Percentiles rank a stretch among this genome's conserved stretches.
Conservation (phyloP, 2,329 filamentous ascomycete genomes). For the Arthroderma sp. region DNA sequence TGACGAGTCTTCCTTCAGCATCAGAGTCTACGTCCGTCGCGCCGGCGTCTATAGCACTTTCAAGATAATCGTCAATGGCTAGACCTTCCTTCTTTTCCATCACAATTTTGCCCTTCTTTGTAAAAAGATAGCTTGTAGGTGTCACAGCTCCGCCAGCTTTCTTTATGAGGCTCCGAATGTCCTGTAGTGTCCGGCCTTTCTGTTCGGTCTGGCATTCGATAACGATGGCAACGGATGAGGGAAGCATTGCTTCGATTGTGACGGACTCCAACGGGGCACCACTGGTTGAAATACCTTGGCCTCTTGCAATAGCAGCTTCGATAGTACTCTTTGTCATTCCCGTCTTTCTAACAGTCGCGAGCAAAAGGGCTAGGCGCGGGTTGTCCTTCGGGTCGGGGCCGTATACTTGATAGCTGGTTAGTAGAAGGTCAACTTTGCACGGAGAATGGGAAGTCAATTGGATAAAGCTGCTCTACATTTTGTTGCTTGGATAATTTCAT, state of each 20-base stretch:
- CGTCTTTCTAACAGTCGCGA: conserved; percentile 68
- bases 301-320: conserved; percentile 73
- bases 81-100: conserved; percentile 47
- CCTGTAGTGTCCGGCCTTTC: conserved; percentile 58
- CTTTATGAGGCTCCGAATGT: conserved; percentile 60
- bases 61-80: conserved; percentile 57
- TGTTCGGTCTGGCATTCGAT: conserved; percentile 79
- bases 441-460: background rate
- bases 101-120: conserved; percentile 60
- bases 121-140: conserved; percentile 72
- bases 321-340: conserved; percentile 75
- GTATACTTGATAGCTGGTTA: conserved; percentile 42
- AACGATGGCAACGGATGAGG: conserved; percentile 59
- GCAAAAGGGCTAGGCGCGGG: conserved; percentile 57
- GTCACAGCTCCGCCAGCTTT: conserved; percentile 55
- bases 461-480: conserved; percentile 43
- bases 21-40: conserved; percentile 46
- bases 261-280: conserved; percentile 66
- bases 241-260: conserved; percentile 68
- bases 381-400: conserved; percentile 64
- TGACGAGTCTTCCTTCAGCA: conserved; percentile 54
- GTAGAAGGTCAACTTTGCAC: background rate
- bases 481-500: conserved; percentile 61
- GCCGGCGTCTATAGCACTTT: conserved; percentile 74
- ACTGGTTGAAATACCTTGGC: conserved; percentile 65